Conservation (phyloP, 2,329 filamentous ascomycete genomes). For the Lasiodiplodia citricola region DNA sequence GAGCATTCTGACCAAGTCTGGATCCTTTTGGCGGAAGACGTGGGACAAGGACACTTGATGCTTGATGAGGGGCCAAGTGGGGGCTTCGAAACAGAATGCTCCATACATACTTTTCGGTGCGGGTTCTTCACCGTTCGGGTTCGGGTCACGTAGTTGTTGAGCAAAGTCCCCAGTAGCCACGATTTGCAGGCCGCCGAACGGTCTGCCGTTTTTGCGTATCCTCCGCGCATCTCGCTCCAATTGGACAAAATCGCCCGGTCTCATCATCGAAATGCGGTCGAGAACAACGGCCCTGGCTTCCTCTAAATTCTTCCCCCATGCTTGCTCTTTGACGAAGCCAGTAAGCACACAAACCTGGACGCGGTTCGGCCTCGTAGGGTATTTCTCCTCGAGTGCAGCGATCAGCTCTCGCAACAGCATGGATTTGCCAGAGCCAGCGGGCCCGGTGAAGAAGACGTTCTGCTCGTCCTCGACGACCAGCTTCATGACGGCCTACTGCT, state of each 20-base stretch:
- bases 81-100: slow-evolving; percentile 57
- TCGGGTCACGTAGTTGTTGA: slow-evolving; percentile 56
- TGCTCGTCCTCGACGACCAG: slow-evolving; percentile 36
- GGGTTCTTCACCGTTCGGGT: too few species aligned
- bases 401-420: slow-evolving; percentile 60
- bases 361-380: background rate
- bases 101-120: slow-evolving; percentile 42
- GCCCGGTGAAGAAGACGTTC: slow-evolving; percentile 67
- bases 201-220: slow-evolving; percentile 32
- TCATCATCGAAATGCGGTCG: slow-evolving; percentile 71
- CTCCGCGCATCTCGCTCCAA: slow-evolving; percentile 56
- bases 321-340: background rate
- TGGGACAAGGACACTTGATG: background rate
- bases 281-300: slow-evolving; percentile 59
- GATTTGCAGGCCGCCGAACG: slow-evolving; percentile 59
- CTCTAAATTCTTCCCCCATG: background rate
- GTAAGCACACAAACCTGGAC: background rate
- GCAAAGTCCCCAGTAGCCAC: slow-evolving; percentile 66
- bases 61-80: slow-evolving; percentile 38
- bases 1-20: background rate
- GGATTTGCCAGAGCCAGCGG: slow-evolving; percentile 66
- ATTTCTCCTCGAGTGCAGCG: slow-evolving; percentile 39
- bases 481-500: background rate
- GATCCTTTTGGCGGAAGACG: background rate
- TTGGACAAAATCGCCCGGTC: slow-evolving; percentile 59